phyloP scores from a whole-genome alignment of 257 asterid species.

The Rauvolfia tetraphylla region DNA sequence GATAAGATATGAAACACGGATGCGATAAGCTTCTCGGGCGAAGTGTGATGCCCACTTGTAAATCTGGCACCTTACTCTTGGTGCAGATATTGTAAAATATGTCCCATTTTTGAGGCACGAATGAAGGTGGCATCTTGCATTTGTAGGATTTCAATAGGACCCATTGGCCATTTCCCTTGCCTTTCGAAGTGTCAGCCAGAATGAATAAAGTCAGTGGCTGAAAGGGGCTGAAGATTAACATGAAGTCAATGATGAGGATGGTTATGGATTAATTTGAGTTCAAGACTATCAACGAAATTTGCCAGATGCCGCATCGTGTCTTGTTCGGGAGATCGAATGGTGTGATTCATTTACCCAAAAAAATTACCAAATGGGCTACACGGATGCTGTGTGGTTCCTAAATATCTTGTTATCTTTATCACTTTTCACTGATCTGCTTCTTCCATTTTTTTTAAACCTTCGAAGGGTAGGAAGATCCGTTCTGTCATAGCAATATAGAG shows the following conservation, averaged over 20 bases:
- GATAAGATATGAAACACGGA: slow-evolving; percentile 64
- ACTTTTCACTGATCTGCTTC: too few relatives aligned
- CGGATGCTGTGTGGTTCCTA: too few relatives aligned
- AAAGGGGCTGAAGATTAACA: too few relatives aligned
- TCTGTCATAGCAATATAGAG: too few relatives aligned
- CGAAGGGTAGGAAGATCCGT: too few relatives aligned
- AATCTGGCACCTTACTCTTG: slow-evolving; percentile 24
- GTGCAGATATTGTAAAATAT: slow-evolving; percentile 36
- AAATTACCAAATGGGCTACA: too few relatives aligned
- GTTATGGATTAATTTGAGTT: not conserved
- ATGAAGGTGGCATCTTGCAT: not conserved
- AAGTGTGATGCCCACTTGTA: slow-evolving; percentile 62
- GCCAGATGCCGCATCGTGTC: not conserved
- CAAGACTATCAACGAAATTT: not conserved
- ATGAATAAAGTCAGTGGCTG: not conserved
- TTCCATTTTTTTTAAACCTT: too few relatives aligned
- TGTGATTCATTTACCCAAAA: too few relatives aligned
- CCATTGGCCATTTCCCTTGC: not conserved
- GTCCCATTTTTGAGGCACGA: too few relatives aligned
- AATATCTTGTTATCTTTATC: too few relatives aligned
- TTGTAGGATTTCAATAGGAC: not conserved
- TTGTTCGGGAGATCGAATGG: not conserved
- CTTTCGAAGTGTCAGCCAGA: not conserved
- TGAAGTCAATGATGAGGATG: not conserved
- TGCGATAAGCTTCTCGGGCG: slow-evolving; percentile 67